Conservation (phyloP, 2,329 filamentous ascomycete species). For the Fusarium foetens region DNA sequence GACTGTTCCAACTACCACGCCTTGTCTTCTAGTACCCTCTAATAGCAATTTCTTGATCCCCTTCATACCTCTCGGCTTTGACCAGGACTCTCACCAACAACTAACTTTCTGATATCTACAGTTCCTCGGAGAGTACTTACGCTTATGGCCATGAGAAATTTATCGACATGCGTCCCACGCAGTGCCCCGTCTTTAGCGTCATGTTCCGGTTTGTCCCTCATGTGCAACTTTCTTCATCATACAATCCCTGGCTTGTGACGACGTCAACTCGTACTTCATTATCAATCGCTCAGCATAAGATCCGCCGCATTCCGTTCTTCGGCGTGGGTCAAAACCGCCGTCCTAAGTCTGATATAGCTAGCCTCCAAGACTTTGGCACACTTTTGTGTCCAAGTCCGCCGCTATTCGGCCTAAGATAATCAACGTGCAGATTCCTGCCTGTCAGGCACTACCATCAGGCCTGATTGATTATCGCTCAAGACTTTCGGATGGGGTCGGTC, state of each 20-base stretch:
- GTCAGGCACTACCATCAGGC: constrained; percentile 32
- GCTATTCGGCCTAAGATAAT: constrained; percentile 42
- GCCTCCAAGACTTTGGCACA: constrained; percentile 20
- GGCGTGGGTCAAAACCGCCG: constrained; percentile 36
- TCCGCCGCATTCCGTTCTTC: constrained; percentile 36
- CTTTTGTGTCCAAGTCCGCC: constrained; percentile 23
- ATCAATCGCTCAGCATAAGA: constrained; percentile 26
- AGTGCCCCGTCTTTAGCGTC: constrained; percentile 21
- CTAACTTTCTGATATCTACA: neutral
- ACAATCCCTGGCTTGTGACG: constrained; percentile 21
- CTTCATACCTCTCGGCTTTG: neutral
- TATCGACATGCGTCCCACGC: constrained; percentile 16
- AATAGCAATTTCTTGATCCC: neutral
- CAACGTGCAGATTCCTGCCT: constrained; percentile 44
- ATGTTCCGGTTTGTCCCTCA: constrained; percentile 40
- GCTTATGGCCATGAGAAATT: constrained; percentile 26
- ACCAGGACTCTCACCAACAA: neutral
- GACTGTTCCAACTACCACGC: neutral
- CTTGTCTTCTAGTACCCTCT: neutral
- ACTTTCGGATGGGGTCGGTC: constrained; percentile 11
- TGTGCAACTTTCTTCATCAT: constrained; percentile 20
- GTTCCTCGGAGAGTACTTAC: neutral
- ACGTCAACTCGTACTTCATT: constrained; percentile 31
- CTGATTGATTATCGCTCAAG: constrained; percentile 30
- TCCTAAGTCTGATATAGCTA: constrained; percentile 42